A percentile compares a stretch with the other conserved stretches of the same genome.
Conservation (phyloP, 2,329 filamentous ascomycete genomes). For the Chaetomiaceae sp. region DNA sequence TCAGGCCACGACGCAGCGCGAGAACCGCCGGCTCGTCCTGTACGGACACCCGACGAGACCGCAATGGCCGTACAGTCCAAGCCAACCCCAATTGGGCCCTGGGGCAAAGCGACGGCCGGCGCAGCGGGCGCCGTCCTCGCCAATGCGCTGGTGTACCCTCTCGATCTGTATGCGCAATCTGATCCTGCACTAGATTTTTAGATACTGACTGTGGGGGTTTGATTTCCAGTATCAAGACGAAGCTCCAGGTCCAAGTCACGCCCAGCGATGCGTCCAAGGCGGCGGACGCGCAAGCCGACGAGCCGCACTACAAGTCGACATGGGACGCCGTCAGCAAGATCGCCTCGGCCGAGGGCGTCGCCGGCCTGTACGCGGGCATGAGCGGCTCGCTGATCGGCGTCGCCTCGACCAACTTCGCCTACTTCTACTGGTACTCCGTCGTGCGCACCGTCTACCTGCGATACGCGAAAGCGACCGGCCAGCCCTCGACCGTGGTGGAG, state of each 20-base stretch:
- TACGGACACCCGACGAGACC: slow-evolving; percentile 7
- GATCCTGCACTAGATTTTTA: no score
- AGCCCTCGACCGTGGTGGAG: slow-evolving; percentile 75
- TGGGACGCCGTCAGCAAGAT: slow-evolving; percentile 87
- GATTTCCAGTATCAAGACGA: slow-evolving; percentile 94
- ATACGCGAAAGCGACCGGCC: slow-evolving; percentile 40
- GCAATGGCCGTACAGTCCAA: slow-evolving; percentile 56
- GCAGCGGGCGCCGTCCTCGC: slow-evolving; percentile 89
- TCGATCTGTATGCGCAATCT: slow-evolving; percentile 72
- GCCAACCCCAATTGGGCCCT: slow-evolving; percentile 69
- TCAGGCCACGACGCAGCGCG: neutral
- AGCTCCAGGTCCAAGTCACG: slow-evolving; percentile 90
- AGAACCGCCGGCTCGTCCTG: slow-evolving; percentile 1
- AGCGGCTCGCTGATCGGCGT: slow-evolving; percentile 82
- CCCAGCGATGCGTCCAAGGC: slow-evolving; percentile 39
- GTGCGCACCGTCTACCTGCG: slow-evolving; percentile 75
- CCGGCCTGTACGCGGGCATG: slow-evolving; percentile 85
- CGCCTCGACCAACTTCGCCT: slow-evolving; percentile 96
- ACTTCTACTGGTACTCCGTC: slow-evolving; percentile 98
- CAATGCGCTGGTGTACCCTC: slow-evolving; percentile 90
- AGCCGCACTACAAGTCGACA: slow-evolving; percentile 77
- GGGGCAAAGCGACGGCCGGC: slow-evolving; percentile 88
- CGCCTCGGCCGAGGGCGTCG: slow-evolving; percentile 67
- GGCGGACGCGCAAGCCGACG: slow-evolving; percentile 33
- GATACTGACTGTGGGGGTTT: no score